Evolutionary conservation across 306 rosid genomes (phyloP).

Genomic region (Astragalus glycyphyllos): DNA sequence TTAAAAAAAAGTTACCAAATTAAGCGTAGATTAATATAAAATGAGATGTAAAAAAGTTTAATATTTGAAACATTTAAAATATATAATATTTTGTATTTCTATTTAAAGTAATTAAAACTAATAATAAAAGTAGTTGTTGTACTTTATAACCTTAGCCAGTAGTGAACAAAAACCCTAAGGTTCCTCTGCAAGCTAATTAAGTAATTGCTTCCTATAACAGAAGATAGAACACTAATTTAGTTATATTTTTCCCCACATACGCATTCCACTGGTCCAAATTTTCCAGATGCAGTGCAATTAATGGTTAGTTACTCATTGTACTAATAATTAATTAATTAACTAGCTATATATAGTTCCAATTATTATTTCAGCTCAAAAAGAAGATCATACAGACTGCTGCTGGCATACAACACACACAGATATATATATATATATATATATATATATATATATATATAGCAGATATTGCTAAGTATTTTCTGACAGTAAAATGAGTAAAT

Average conservation of each 20-base stretch:
- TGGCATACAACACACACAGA: no score
- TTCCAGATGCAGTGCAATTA: background rate
- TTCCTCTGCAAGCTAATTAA: background rate
- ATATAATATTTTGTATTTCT: background rate
- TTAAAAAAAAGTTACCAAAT: background rate
- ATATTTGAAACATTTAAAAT: background rate
- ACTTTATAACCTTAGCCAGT: background rate
- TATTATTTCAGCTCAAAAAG: background rate
- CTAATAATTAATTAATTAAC: background rate
- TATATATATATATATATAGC: no score
- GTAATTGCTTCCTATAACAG: background rate
- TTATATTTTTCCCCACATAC: background rate
- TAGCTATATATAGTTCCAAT: conserved; percentile 11
- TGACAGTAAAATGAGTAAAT: no score
- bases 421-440: no score
- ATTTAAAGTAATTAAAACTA: conserved; percentile 4
- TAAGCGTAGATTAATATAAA: background rate
- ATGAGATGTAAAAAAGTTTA: background rate
- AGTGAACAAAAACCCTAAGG: conserved; percentile 18
- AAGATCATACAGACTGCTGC: background rate
- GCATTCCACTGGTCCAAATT: background rate
- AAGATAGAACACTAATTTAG: background rate
- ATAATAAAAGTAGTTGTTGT: background rate
- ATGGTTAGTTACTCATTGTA: background rate
- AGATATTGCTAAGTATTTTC: no score